Base-by-base conservation (phyloP, 2,329 filamentous ascomycete species). In the Ceratocystis papillata region DNA sequence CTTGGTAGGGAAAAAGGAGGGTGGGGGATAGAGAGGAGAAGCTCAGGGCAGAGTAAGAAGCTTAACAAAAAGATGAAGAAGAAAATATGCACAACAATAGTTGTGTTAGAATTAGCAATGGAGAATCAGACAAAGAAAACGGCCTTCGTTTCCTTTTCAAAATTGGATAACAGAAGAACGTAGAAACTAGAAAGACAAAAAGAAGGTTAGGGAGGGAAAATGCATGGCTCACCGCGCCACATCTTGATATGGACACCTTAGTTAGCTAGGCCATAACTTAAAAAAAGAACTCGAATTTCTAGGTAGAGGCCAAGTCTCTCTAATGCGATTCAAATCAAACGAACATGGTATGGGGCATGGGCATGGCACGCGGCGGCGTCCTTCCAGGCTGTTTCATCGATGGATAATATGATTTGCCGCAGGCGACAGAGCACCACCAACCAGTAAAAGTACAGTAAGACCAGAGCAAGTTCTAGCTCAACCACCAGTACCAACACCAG, bases 371-470 rank as follows among this genome's bases (percentile, higher is more conserved):
- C 25, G 28, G 55, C 55, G 28, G 55, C 55, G 55, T 59, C 10
- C 25, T 22, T 53, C 48, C 15, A 53, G 48, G 48, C n/a, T 59
- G 55, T 59, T 59, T 59, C 55, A 59, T 30, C 5, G 55, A 37
- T 28, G 55, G 28, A 12, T 53, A 5, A 10, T 28, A 25, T 53
- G 48, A 28, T 25, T 53, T 53, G 20, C 10, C 22, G 48, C 22
- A 28, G 48, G 22, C 12, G 25, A 25, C 48, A 28, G 8, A 53
- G 48, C 48, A 53, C 48, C n/a, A 53, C n/a, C 8, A 53, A 15
- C 20, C 17, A 48, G n/a, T 48, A 22, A 41, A 15, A 20, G 46
- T 22, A 22, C 46, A 50, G 48, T 25, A 22, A 25, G 48, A 20
- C 12, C 22, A 53, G 48, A 41, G 4, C 37, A 41, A 41, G 12